These are phyloP conservation scores for Earliella scabrosa DNA, from an alignment of 1,284 basidiomycete species.

Conservation along the genomic window DNA sequence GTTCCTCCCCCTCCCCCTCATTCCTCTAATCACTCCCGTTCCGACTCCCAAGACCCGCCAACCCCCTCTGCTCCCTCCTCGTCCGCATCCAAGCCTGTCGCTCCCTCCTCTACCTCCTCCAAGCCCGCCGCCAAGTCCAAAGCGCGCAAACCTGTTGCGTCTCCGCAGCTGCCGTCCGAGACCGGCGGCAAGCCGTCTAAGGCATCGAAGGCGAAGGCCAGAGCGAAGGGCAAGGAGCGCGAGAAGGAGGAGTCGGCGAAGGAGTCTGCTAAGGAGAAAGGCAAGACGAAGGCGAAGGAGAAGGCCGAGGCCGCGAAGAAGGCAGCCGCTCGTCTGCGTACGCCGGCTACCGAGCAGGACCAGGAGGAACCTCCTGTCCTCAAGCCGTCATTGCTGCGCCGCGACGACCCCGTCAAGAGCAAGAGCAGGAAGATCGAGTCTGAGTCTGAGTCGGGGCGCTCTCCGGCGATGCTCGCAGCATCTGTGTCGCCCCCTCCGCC, in stretches of 20 bases:
- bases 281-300: neutral
- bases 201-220: conserved; percentile 2
- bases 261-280: neutral
- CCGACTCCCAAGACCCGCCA: neutral
- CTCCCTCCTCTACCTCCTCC: neutral
- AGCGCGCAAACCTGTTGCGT: neutral
- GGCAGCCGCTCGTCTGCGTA: neutral
- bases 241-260: neutral
- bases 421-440: conserved; percentile 8
- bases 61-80: neutral
- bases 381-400: conserved; percentile 5
- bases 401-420: neutral
- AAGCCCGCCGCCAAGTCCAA: conserved; percentile 2
- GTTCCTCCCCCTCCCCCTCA: conserved; percentile 5
- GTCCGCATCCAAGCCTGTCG: neutral
- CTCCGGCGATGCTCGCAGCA: neutral
- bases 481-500: neutral
- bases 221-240: conserved; percentile 1
- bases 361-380: neutral
- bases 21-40: neutral
- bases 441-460: neutral
- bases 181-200: conserved; percentile 6
- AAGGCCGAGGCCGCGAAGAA: neutral
- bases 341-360: conserved; percentile 3
- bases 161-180: conserved; percentile 4